A percentile compares a stretch with the other conserved stretches of the same genome.
phyloP scores from a whole-genome alignment of 306 rosid genomes.

The Pueraria montana region DNA sequence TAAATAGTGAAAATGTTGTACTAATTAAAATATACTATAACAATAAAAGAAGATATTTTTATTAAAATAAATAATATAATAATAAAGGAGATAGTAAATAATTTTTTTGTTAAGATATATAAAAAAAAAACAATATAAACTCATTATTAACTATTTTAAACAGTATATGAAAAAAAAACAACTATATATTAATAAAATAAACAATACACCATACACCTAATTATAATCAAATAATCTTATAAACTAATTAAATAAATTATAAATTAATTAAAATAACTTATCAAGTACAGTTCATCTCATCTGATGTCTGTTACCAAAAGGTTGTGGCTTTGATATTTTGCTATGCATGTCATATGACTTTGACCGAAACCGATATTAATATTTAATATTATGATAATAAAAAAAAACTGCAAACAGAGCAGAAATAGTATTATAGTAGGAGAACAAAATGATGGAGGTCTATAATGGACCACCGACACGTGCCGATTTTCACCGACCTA shows the following conservation, averaged over 20 bases:
- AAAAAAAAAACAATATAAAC: background rate
- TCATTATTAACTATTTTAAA: background rate
- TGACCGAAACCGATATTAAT: background rate
- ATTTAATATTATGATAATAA: background rate
- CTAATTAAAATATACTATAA: background rate
- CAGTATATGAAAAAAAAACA: background rate
- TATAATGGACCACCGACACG: conserved; percentile 72
- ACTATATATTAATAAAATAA: background rate
- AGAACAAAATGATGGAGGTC: conserved; percentile 45
- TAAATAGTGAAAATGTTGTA: background rate
- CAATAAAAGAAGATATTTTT: background rate
- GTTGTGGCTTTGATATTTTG: conserved; percentile 31
- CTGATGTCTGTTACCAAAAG: background rate
- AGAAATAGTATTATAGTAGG: background rate
- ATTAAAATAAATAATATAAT: background rate
- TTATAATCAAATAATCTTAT: background rate
- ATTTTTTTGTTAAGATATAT: background rate
- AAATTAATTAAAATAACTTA: background rate
- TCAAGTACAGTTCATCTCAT: background rate
- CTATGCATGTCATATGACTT: background rate
- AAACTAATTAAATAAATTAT: background rate
- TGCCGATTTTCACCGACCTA: conserved; percentile 83
- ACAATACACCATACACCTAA: background rate
- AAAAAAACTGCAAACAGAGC: background rate
- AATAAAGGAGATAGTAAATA: background rate